Base-by-base conservation (phyloP, 2,329 filamentous ascomycete species). In the Dactylellina haptotyla region DNA sequence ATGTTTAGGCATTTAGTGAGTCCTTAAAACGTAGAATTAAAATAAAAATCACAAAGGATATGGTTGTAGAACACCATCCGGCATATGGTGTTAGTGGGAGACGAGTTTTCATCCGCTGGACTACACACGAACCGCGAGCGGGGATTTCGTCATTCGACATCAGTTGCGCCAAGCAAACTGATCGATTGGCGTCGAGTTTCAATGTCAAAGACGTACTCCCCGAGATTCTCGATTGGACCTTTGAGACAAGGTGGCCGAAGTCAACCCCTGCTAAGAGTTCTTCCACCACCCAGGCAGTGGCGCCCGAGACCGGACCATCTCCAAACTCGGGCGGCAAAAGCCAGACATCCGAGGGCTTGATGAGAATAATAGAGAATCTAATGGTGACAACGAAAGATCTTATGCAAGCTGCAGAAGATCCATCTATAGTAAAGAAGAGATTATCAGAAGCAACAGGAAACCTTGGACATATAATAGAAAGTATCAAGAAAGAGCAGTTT, bases 101-200 rank as follows among this genome's bases (percentile, higher is more conserved):
- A 25, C 67, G 67, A 20, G 59, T 72, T 1, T 56, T 72, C 9
- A 51, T 72, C 6, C 51, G 59, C 1, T 72, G 67, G 67, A 45
- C 51, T 14, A 72, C 67, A 4, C 51, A 65, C 18, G 59, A 72
- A 37, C 67, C 67, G n/a, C 16, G 34, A 26, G 37, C 41, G 14
- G 67, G 58, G 2, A 72, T 72, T 14, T 72, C 67, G 1, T 65
- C 67, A 3, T 72, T 43, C 45, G 67, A 72, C 16, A 30, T 72
- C 14, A 53, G 26, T 18, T 65, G 59, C 37, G 59, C 53, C 4
- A 65, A 65, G 23, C 59, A 64, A 20, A 72, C 67, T 4, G 67
- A 72, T 32, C 48, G 46, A 32, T 65, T 43, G 67, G 67, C 67
- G 23, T 25, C 12, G 12, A 16, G 20, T n/a, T 72, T 59, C 34